Evolutionary conservation across 2,329 filamentous ascomycete species (phyloP).

Genomic region (Venturia nashicola): DNA sequence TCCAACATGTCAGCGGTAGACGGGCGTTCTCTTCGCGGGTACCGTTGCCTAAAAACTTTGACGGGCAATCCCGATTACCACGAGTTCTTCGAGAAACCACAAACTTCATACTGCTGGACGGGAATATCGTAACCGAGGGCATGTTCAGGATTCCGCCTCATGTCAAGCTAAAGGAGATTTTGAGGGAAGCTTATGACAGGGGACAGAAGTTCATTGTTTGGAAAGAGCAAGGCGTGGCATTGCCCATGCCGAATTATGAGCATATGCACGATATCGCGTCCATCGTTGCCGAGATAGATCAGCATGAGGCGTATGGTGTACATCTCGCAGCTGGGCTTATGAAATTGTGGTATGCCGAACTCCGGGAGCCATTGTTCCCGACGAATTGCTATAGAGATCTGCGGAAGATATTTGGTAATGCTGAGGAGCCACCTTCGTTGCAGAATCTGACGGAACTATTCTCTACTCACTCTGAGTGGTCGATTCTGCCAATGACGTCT

Average conservation of each 20-base stretch:
- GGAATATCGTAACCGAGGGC: conserved; percentile 37
- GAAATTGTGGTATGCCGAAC: conserved; percentile 43
- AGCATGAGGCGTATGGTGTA: conserved; percentile 39
- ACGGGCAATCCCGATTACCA: conserved; percentile 36
- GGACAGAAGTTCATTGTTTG: conserved; percentile 42
- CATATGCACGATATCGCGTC: conserved; percentile 24
- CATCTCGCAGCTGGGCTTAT: conserved; percentile 41
- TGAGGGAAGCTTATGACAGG: conserved; percentile 43
- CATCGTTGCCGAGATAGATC: conserved; percentile 33
- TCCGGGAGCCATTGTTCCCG: conserved; percentile 40
- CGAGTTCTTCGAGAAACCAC: conserved; percentile 41
- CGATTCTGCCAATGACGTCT: conserved; percentile 31
- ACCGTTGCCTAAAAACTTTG: conserved; percentile 33
- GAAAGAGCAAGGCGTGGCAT: conserved; percentile 30
- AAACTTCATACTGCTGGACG: conserved; percentile 35
- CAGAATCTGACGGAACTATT: conserved; percentile 34
- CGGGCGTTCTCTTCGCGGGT: conserved; percentile 35
- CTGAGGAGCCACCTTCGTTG: conserved; percentile 25
- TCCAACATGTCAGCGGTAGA: conserved; percentile 31
- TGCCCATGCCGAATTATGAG: conserved; percentile 22
- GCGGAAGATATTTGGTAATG: conserved; percentile 28
- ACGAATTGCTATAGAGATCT: conserved; percentile 35
- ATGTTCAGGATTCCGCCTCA: conserved; percentile 42
- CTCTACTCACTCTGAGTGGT: conserved; percentile 32
- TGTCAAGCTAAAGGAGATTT: conserved; percentile 34